Percentiles rank a stretch among this genome's conserved stretches.
Evolutionary conservation across 345 rosid species (phyloP).

Genomic region (Salix suchowensis): DNA sequence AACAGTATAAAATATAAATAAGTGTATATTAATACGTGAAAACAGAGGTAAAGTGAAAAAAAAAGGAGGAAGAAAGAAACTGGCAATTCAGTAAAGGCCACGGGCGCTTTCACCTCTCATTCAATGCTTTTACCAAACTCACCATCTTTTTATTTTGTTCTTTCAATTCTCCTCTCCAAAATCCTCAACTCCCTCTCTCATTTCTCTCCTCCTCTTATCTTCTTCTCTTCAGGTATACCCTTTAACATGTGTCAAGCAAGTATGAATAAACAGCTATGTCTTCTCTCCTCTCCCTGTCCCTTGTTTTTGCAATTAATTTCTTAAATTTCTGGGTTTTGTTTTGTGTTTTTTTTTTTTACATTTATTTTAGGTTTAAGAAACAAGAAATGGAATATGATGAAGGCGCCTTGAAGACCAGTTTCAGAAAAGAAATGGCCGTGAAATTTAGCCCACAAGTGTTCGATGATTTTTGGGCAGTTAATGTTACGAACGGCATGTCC

Average conservation of each 20-base stretch:
- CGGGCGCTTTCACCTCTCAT: conserved; percentile 31
- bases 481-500: conserved; percentile 35
- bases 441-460: conserved; percentile 32
- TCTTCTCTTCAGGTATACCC: conserved; percentile 11
- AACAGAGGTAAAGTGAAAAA: background rate
- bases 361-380: conserved; percentile 3
- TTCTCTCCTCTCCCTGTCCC: background rate
- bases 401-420: conserved; percentile 59
- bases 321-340: conserved; percentile 1
- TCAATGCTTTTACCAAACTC: conserved; percentile 77
- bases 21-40: background rate
- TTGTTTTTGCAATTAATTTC: background rate
- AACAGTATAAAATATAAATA: conserved; percentile 10
- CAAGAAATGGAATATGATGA: conserved; percentile 62
- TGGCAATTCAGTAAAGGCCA: conserved; percentile 27
- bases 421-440: conserved; percentile 50
- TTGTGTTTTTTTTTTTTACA: background rate
- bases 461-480: conserved; percentile 37
- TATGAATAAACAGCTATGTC: background rate
- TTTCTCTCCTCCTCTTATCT: background rate
- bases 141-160: conserved; percentile 21
- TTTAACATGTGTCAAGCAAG: background rate
- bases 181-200: background rate
- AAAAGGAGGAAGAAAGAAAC: conserved; percentile 11
- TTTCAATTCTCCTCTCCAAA: background rate